Percentiles rank a stretch among this genome's conserved stretches.
phyloP scores from a whole-genome alignment of 306 rosid genomes.

The Heteromeles arbutifolia region DNA sequence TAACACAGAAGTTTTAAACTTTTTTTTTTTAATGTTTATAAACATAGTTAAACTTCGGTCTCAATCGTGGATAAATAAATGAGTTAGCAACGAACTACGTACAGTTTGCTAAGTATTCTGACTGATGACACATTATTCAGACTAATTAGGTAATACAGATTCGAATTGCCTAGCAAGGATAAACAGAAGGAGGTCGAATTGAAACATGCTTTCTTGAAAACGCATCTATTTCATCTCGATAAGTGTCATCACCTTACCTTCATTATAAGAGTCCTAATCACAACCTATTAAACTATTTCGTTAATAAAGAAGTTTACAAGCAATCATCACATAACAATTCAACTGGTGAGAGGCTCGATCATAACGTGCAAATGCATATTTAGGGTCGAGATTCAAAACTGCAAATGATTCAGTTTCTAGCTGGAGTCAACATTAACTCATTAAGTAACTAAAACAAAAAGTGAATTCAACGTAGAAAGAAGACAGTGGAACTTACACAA shows the following conservation, averaged over 20 bases:
- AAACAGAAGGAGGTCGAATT: not conserved
- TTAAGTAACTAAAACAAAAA: not conserved
- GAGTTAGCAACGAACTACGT: not conserved
- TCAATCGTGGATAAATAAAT: not conserved
- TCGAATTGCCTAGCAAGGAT: not conserved
- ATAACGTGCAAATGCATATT: not conserved
- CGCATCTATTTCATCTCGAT: not conserved
- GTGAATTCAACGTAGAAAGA: not conserved
- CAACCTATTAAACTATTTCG: not conserved
- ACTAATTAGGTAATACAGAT: not conserved
- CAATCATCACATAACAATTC: not conserved
- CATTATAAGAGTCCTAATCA: not conserved
- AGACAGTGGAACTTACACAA: constrained; percentile 19
- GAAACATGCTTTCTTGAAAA: not conserved
- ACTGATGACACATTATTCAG: not conserved
- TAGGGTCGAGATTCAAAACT: not conserved
- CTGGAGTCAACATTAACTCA: not conserved
- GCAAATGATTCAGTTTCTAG: not conserved
- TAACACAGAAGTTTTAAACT: not conserved
- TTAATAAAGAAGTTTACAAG: not conserved
- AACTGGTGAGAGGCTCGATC: not conserved
- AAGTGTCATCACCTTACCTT: not conserved
- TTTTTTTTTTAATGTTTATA: not conserved
- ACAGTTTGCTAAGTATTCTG: not conserved
- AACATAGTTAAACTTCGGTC: not conserved